These are phyloP conservation scores for Candida gorgasii DNA, from an alignment of 805 yeast genomes.

Conservation along the genomic window DNA sequence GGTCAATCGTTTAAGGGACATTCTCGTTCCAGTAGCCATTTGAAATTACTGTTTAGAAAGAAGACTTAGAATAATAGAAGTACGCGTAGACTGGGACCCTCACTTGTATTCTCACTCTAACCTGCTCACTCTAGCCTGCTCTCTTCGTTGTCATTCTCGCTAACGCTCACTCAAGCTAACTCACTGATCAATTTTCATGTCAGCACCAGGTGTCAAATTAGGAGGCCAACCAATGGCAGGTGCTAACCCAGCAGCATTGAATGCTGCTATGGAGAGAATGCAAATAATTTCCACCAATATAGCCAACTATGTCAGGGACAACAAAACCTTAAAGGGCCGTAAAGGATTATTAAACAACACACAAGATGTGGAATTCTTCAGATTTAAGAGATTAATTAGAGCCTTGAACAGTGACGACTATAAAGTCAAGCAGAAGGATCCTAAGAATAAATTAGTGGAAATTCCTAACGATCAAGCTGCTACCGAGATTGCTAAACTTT, in stretches of 20 bases:
- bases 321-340: conserved; percentile 73
- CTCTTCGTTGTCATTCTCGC: not conserved
- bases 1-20: conserved; percentile 1
- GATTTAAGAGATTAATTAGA: conserved; percentile 79
- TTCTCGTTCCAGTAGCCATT: conserved; percentile 8
- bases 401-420: conserved; percentile 78
- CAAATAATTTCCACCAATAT: conserved; percentile 63
- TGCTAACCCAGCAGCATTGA: conserved; percentile 12
- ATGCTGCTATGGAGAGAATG: conserved; percentile 18
- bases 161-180: not conserved
- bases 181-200: conserved; percentile 11
- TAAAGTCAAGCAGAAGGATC: conserved; percentile 49
- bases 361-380: conserved; percentile 76
- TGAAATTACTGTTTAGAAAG: conserved; percentile 6
- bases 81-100: too few species aligned
- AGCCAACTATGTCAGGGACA: conserved; percentile 69
- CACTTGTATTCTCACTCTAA: too few species aligned
- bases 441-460: conserved; percentile 46
- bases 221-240: conserved; percentile 11
- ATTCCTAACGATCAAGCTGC: conserved; percentile 54
- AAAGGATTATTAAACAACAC: conserved; percentile 73
- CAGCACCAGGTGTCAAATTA: conserved; percentile 17
- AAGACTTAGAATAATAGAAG: too few species aligned
- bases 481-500: conserved; percentile 57
- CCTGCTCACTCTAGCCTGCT: too few species aligned